Conservation (phyloP, 2,329 filamentous ascomycete species). For the Cercospora nicotianae region DNA sequence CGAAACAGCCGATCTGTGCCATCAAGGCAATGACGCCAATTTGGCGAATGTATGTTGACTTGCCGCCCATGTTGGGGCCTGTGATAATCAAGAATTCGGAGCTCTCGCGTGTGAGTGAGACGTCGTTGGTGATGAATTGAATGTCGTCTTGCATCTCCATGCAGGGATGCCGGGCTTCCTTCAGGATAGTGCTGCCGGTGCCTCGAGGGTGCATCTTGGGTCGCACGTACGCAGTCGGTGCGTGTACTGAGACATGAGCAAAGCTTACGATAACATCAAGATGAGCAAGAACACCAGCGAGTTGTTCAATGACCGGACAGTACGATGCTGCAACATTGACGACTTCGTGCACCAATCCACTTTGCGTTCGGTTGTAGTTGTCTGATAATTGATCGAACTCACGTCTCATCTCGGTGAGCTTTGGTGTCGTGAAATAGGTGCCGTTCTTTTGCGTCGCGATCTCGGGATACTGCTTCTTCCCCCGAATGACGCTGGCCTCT, state of each 20-base stretch:
- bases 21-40: conserved; percentile 95
- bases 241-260: conserved; percentile 89
- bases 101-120: conserved; percentile 71
- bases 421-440: conserved; percentile 92
- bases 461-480: conserved; percentile 86
- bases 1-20: conserved; percentile 96
- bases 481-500: conserved; percentile 89
- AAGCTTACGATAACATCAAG: conserved; percentile 94
- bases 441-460: conserved; percentile 99
- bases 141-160: conserved; percentile 99
- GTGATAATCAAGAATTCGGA: conserved; percentile 96
- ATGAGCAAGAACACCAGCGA: conserved; percentile 86
- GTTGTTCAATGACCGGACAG: conserved; percentile 83
- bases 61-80: conserved; percentile 98
- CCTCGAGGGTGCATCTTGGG: conserved; percentile 89
- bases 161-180: conserved; percentile 91
- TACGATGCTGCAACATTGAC: conserved; percentile 93
- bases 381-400: conserved; percentile 93
- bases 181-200: conserved; percentile 83
- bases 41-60: conserved; percentile 97
- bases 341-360: conserved; percentile 85
- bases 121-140: conserved; percentile 97
- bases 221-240: conserved; percentile 85
- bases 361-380: conserved; percentile 93
- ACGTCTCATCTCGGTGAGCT: conserved; percentile 74